A percentile compares a stretch with the other conserved stretches of the same genome.
phyloP scores from a whole-genome alignment of 2,329 filamentous ascomycete genomes.

The Huntiella moniliformis region DNA sequence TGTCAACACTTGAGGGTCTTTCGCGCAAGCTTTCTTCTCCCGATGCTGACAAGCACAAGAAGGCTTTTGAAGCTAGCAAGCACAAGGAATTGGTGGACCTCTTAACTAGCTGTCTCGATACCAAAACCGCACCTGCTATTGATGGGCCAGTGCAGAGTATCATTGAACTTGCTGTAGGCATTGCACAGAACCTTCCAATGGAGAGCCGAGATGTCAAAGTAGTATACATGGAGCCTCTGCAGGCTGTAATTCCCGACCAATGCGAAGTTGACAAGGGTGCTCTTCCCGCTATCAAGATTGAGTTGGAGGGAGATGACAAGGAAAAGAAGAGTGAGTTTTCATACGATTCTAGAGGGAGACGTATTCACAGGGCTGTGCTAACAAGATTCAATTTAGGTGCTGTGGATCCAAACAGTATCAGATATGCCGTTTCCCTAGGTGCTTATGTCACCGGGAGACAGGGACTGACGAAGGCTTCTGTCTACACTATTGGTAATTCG shows the following conservation, averaged over 20 bases:
- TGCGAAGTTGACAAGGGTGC: conserved; percentile 74
- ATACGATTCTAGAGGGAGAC: background rate
- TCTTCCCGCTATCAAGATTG: conserved; percentile 31
- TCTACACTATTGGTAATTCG: conserved; percentile 37
- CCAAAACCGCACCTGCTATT: conserved; percentile 33
- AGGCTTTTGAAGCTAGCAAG: conserved; percentile 43
- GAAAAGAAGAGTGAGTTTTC: conserved; percentile 30
- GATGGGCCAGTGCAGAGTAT: conserved; percentile 68
- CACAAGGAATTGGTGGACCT: conserved; percentile 30
- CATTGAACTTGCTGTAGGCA: conserved; percentile 71
- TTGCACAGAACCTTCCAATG: conserved; percentile 68
- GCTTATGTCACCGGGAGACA: conserved; percentile 60
- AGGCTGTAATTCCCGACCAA: conserved; percentile 45
- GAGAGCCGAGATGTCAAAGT: conserved; percentile 85
- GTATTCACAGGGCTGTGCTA: background rate
- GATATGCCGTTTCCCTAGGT: conserved; percentile 56
- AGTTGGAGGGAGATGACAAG: conserved; percentile 22
- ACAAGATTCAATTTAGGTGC: background rate
- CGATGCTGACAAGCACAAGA: conserved; percentile 46
- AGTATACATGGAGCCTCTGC: conserved; percentile 65
- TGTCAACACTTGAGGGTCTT: conserved; percentile 85
- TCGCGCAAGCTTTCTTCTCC: conserved; percentile 47
- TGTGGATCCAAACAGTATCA: conserved; percentile 38
- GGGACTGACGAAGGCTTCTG: conserved; percentile 56
- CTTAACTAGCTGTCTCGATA: background rate